Conservation (phyloP, 2,329 filamentous ascomycete genomes). For the Balansia obtecta region DNA sequence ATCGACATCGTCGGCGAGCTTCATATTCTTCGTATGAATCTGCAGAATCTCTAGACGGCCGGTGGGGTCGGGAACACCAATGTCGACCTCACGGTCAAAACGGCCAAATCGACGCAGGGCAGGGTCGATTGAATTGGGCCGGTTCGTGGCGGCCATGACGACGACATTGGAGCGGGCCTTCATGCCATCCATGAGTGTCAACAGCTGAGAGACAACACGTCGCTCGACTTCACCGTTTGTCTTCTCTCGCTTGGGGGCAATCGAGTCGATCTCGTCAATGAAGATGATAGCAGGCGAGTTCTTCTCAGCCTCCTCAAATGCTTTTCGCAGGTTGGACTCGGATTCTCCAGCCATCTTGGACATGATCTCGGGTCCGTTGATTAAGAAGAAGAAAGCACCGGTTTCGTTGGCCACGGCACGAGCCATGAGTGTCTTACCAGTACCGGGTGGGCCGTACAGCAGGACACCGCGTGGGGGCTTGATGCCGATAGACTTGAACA, state of each 20-base stretch:
- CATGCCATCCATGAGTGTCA: slow-evolving; percentile 99
- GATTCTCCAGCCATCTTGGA: slow-evolving; percentile 99
- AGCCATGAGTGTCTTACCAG: slow-evolving; percentile 98
- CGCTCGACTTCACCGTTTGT: slow-evolving; percentile 98
- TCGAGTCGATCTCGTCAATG: slow-evolving; percentile 98
- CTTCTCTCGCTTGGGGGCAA: slow-evolving; percentile 99
- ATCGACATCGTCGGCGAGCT: slow-evolving; percentile 91
- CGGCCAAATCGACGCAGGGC: slow-evolving; percentile 95
- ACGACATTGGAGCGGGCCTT: slow-evolving; percentile 98
- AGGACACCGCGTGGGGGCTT: slow-evolving; percentile 97
- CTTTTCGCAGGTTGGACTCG: slow-evolving; percentile 94
- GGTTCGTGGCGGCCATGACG: slow-evolving; percentile 98
- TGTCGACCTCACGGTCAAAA: slow-evolving; percentile 98
- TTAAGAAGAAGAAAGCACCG: slow-evolving; percentile 97
- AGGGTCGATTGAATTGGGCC: slow-evolving; percentile 96
- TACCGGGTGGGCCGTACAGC: slow-evolving; percentile 93
- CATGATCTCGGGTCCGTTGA: slow-evolving; percentile 99
- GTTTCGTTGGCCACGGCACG: slow-evolving; percentile 98
- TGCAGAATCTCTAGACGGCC: slow-evolving; percentile 97
- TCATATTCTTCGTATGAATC: slow-evolving; percentile 99
- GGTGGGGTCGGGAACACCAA: slow-evolving; percentile 94
- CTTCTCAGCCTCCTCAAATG: slow-evolving; percentile 99
- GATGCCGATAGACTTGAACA: slow-evolving; percentile 99
- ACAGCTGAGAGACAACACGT: slow-evolving; percentile 91
- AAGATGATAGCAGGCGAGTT: slow-evolving; percentile 99